A percentile compares a stretch with the other conserved stretches of the same genome.
These are phyloP conservation scores for Heracleum sosnowskyi DNA, from an alignment of 129 eudicot genomes.

Conservation along the genomic window DNA sequence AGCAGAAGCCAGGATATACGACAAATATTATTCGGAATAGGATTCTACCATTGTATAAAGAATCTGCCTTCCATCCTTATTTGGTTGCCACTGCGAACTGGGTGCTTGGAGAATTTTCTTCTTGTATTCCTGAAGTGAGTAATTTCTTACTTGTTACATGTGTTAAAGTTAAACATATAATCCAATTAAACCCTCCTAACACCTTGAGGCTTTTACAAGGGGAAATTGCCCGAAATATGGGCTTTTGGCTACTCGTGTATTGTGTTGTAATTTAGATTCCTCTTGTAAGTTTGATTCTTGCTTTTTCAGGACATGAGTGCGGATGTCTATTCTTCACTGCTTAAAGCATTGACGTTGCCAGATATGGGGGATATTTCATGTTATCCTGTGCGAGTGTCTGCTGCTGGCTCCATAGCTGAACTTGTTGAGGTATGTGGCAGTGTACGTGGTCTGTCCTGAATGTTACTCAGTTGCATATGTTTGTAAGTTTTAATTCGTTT, in stretches of 20 bases:
- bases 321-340: slow-evolving; percentile 48
- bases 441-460: slow-evolving; percentile 4
- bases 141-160: not conserved
- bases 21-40: slow-evolving; percentile 39
- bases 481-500: not conserved
- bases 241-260: not conserved
- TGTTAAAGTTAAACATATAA: slow-evolving; percentile 14
- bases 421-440: slow-evolving; percentile 52
- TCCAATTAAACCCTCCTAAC: not conserved
- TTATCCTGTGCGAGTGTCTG: slow-evolving; percentile 63
- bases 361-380: slow-evolving; percentile 45
- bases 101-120: slow-evolving; percentile 71
- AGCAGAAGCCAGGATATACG: slow-evolving; percentile 53
- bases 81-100: slow-evolving; percentile 71
- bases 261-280: not conserved
- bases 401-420: slow-evolving; percentile 71
- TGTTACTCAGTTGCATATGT: not conserved
- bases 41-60: slow-evolving; percentile 52
- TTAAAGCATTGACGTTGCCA: slow-evolving; percentile 49
- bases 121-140: slow-evolving; percentile 60
- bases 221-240: too few relatives aligned
- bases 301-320: slow-evolving; percentile 53
- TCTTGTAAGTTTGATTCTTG: slow-evolving; percentile 1
- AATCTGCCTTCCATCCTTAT: slow-evolving; percentile 45
- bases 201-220: not conserved